Percentiles rank a stretch among this genome's conserved stretches.
phyloP scores from a whole-genome alignment of 257 asterid genomes.

The Solanum phureja region DNA sequence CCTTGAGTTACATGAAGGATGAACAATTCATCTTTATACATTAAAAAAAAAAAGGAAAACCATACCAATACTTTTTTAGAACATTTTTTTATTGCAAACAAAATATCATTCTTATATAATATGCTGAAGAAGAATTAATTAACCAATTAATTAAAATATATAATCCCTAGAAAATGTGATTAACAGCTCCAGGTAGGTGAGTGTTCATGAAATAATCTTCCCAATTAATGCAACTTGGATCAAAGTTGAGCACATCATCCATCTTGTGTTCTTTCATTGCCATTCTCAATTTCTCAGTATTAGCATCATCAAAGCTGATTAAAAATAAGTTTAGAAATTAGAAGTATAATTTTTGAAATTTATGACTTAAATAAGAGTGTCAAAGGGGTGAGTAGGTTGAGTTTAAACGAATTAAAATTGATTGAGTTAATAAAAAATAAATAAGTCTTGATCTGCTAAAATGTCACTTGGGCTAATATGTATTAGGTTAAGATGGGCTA shows the following conservation, averaged over 20 bases:
- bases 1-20: not conserved
- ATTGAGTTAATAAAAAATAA: not conserved
- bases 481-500: not conserved
- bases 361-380: not conserved
- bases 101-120: not conserved
- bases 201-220: slow-evolving; percentile 45
- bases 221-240: slow-evolving; percentile 42
- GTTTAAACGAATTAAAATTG: too few relatives aligned
- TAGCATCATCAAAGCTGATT: slow-evolving; percentile 43
- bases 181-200: slow-evolving; percentile 43
- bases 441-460: not conserved
- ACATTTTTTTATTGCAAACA: not conserved
- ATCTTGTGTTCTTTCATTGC: slow-evolving; percentile 6
- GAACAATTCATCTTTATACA: not conserved
- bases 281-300: slow-evolving; percentile 39
- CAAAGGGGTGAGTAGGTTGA: not conserved
- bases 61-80: not conserved
- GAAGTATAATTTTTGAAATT: not conserved
- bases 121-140: not conserved
- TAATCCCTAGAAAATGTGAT: slow-evolving; percentile 19
- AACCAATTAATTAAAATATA: not conserved
- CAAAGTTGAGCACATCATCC: slow-evolving; percentile 28
- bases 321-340: not conserved
- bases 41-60: not conserved
- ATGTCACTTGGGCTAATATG: not conserved